phyloP scores from a whole-genome alignment of 1,284 basidiomycete species.

The Rhodofomes roseus region DNA sequence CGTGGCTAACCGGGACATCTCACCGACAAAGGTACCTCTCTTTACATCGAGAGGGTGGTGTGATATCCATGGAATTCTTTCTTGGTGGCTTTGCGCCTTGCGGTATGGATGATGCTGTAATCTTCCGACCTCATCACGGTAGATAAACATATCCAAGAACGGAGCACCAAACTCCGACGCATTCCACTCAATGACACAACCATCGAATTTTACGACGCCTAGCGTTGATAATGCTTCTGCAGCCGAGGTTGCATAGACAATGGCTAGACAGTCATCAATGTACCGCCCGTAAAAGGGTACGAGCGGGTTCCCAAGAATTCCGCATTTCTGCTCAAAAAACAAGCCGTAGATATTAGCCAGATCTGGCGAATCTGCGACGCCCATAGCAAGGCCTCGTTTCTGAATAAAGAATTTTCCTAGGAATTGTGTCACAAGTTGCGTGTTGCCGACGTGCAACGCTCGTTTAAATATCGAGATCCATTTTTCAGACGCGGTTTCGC shows the following conservation, averaged over 20 bases:
- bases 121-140: background rate
- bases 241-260: background rate
- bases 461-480: no score
- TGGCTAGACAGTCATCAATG: background rate
- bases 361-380: background rate
- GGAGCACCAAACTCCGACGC: background rate
- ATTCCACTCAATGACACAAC: background rate
- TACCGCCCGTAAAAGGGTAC: background rate
- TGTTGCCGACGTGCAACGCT: background rate
- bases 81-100: background rate
- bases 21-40: background rate
- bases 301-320: background rate
- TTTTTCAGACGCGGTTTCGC: background rate
- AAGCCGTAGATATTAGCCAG: background rate
- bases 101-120: background rate
- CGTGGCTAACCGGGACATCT: background rate
- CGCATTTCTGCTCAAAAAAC: background rate
- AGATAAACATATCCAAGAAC: background rate
- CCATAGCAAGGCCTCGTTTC: background rate
- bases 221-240: background rate
- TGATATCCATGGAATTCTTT: background rate
- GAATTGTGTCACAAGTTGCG: background rate
- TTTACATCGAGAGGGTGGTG: background rate
- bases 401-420: background rate
- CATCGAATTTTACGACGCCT: background rate